Percentiles rank a stretch among this genome's conserved stretches.
Conservation (phyloP, 768 basidiomycete genomes). For the Peribolospora baueri region DNA sequence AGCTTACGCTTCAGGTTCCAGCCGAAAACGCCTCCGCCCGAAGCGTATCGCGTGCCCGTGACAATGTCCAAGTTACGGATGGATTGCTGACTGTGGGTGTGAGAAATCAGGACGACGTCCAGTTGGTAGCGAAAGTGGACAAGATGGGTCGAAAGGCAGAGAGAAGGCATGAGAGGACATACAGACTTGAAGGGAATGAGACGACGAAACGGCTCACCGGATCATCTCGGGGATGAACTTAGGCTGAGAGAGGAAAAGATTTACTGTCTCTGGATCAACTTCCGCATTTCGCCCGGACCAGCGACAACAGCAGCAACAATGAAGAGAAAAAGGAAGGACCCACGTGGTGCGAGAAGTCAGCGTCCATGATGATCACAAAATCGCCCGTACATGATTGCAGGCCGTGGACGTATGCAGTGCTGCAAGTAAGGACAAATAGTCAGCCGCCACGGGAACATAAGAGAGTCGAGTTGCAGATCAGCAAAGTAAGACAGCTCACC, state of each 20-base stretch:
- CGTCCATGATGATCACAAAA: constrained; percentile 93
- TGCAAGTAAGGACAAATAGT: constrained; percentile 14
- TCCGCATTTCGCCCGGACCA: too few species aligned
- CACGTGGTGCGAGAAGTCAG: constrained; percentile 87
- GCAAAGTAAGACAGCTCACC: constrained; percentile 26
- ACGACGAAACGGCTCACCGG: constrained; percentile 24
- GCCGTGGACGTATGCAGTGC: constrained; percentile 80
- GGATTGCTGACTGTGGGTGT: constrained; percentile 41
- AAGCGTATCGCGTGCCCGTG: constrained; percentile 68
- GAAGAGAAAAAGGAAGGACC: constrained; percentile 14
- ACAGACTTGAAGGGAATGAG: too few species aligned
- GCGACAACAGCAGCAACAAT: background rate
- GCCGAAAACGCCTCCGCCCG: constrained; percentile 61
- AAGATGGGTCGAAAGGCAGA: background rate
- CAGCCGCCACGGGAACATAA: background rate
- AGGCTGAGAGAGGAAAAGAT: constrained; percentile 28
- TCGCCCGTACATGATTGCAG: constrained; percentile 69
- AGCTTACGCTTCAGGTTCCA: constrained; percentile 81
- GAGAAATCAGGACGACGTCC: background rate
- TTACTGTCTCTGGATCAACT: background rate
- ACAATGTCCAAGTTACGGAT: constrained; percentile 77
- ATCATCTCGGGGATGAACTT: constrained; percentile 90
- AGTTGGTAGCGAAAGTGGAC: background rate
- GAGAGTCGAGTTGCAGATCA: background rate
- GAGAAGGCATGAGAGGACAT: background rate